Base-by-base conservation (phyloP, 306 rosid genomes). In the Styphnolobium japonicum region DNA sequence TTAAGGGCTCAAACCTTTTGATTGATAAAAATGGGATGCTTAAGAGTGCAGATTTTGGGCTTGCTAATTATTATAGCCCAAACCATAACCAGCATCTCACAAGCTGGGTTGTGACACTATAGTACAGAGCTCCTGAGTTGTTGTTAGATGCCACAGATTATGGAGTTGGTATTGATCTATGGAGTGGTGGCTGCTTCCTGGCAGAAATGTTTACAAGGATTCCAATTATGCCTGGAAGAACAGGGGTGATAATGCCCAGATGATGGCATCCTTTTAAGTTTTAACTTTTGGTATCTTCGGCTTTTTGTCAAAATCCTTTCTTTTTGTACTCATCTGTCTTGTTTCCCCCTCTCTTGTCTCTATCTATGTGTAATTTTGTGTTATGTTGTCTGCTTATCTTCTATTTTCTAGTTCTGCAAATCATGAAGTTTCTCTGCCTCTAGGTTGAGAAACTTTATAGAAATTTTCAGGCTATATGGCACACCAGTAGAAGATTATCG, bases 161-260 rank as follows among this genome's bases (percentile, higher is more conserved):
- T 81, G 97, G 94, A 42, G 89, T 87, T 15, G 98, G 97, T 60
- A 84, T 95, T 67, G 98, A 95, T 82, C 88, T 95, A 52, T 95
- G 98, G 98, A 95, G 98, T 85, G 97, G 85, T 55, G 98, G 98
- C 75, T 94, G 98, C 75, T 92, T 94, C 82, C 74, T 93, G 36
- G 95, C 90, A 10, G 98, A 93, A 87, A 90, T 90, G 97, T 93
- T 93, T 72, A 75, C 71, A 16, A 92, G 98, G 37, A 57, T 82
- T 70, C 92, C 98, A 12, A 78, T 93, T 64, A 86, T 93, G 89
- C 93, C 95, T 15, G 98, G 89, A 31, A 88, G 90, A 89, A 90
- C 88, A 14, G 98, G 90, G 95, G 98, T 93, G 73, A 87, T 52
- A 23, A 67, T 58, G 34, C 67, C 64, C 5, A 22, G 29, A 48